phyloP scores from a whole-genome alignment of 2,329 filamentous ascomycete genomes.

The Basipetospora chlamydospora region DNA sequence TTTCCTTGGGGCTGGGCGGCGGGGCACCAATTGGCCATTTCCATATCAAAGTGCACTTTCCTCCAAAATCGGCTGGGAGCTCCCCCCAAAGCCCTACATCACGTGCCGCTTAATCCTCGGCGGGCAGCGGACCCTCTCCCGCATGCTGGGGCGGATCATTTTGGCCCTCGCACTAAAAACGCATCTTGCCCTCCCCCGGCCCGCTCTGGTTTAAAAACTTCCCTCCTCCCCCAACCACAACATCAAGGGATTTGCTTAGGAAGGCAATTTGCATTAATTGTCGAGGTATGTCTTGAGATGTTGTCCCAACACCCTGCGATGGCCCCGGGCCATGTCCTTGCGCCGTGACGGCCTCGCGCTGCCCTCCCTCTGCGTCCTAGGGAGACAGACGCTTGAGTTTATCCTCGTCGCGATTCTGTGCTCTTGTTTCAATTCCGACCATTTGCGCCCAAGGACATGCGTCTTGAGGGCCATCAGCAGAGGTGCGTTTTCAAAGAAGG shows the following conservation, averaged over 20 bases:
- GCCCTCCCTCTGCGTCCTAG: no score
- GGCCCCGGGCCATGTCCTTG: no score
- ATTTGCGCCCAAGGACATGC: background rate
- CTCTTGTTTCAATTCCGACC: no score
- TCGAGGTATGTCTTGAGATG: constrained; percentile 48
- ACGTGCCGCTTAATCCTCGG: constrained; percentile 1
- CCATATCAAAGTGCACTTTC: no score
- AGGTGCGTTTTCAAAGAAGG: no score
- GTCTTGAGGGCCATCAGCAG: background rate
- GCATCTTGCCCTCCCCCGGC: constrained; percentile 11
- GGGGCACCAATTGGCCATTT: background rate
- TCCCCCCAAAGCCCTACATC: constrained; percentile 6
- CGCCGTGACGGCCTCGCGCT: no score
- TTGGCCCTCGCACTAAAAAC: constrained; percentile 6
- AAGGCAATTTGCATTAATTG: constrained; percentile 43
- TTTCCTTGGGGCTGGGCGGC: no score
- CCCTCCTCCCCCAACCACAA: constrained; percentile 22
- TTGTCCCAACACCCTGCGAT: constrained; percentile 12
- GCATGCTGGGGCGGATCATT: no score
- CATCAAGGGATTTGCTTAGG: constrained; percentile 48
- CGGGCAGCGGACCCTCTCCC: no score
- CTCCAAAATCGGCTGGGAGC: background rate
- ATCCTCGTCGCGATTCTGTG: no score
- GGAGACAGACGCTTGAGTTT: no score
- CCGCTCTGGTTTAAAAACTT: constrained; percentile 13